phyloP scores from a whole-genome alignment of 2,329 filamentous ascomycete species.

The Myriosclerotinia duriaeana region DNA sequence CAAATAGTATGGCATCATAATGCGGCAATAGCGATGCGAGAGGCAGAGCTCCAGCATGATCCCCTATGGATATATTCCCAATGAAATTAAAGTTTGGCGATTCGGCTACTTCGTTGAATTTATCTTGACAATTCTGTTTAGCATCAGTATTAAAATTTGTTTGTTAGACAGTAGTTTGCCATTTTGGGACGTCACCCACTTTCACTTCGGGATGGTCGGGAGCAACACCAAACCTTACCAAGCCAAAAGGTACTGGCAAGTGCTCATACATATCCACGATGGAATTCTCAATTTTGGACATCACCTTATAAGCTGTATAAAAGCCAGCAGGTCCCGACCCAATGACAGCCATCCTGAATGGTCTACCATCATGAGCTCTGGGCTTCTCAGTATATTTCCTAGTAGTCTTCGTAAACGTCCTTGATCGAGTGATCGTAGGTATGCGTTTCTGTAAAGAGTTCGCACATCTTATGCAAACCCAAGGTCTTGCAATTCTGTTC shows the following conservation, averaged over 20 bases:
- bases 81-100: constrained; percentile 85
- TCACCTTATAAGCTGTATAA: constrained; percentile 84
- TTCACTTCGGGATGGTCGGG: constrained; percentile 98
- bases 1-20: constrained; percentile 89
- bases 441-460: constrained; percentile 23
- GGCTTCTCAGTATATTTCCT: constrained; percentile 35
- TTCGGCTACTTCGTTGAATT: constrained; percentile 82
- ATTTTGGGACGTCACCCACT: constrained; percentile 59
- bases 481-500: constrained; percentile 30
- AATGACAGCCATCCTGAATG: constrained; percentile 80
- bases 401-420: not conserved
- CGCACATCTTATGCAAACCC: constrained; percentile 37
- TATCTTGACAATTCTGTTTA: constrained; percentile 84
- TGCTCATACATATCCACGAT: constrained; percentile 95
- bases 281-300: constrained; percentile 70
- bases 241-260: constrained; percentile 85
- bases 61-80: constrained; percentile 82
- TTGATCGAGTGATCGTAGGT: constrained; percentile 7
- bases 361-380: constrained; percentile 42
- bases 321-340: constrained; percentile 95
- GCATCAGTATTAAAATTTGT: constrained; percentile 24
- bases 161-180: constrained; percentile 15
- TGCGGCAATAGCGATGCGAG: constrained; percentile 70
- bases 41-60: constrained; percentile 53
- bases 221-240: constrained; percentile 93